A percentile compares a stretch with the other conserved stretches of the same genome.
phyloP scores from a whole-genome alignment of 2,329 filamentous ascomycete species.

The Parascedosporium putredinis region DNA sequence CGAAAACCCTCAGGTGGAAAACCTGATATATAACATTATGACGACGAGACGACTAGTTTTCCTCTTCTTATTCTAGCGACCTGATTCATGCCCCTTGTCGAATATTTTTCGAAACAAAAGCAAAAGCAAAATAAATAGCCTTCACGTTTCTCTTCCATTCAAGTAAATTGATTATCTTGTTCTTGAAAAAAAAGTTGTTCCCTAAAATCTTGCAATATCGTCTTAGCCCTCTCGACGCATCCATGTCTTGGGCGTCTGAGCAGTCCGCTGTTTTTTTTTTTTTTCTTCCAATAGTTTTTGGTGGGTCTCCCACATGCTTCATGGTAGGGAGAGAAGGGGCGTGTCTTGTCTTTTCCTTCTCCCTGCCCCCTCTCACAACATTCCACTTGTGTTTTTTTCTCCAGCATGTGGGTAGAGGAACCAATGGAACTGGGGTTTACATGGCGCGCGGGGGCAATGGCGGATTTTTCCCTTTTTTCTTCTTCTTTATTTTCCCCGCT shows the following conservation, averaged over 20 bases:
- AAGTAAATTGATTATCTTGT: too few relatives aligned
- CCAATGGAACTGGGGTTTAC: not conserved
- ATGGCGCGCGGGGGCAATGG: not conserved
- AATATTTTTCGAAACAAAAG: not conserved
- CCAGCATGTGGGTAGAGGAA: not conserved
- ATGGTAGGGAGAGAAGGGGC: too few relatives aligned
- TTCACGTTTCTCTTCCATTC: too few relatives aligned
- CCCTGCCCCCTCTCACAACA: too few relatives aligned
- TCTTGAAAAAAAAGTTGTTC: too few relatives aligned
- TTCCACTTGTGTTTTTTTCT: too few relatives aligned
- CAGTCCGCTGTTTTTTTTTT: slow-evolving; percentile 6
- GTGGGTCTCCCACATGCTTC: too few relatives aligned
- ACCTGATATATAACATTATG: not conserved
- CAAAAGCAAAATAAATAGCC: not conserved
- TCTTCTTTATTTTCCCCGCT: not conserved
- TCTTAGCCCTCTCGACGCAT: too few relatives aligned
- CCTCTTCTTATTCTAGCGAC: not conserved
- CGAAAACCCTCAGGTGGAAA: not conserved
- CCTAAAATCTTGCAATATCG: too few relatives aligned
- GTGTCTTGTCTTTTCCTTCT: too few relatives aligned
- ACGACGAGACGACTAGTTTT: not conserved
- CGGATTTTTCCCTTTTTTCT: not conserved
- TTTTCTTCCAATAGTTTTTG: not conserved
- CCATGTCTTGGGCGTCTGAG: slow-evolving; percentile 1
- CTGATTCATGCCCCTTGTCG: not conserved